These are phyloP conservation scores for Ogataea zsoltii DNA, from an alignment of 805 yeast species.

Conservation along the genomic window DNA sequence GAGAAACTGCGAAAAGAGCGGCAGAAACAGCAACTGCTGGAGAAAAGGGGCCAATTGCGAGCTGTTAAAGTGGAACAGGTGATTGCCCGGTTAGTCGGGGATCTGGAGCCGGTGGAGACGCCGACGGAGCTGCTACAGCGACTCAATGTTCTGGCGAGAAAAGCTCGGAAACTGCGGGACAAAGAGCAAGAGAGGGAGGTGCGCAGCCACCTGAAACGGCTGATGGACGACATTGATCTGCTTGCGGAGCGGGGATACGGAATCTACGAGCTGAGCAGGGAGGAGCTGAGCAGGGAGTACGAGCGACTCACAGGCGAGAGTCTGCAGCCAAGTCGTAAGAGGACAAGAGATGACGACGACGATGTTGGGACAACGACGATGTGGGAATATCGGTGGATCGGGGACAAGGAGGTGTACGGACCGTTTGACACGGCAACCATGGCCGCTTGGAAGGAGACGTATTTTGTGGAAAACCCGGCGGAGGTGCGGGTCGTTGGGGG, in stretches of 20 bases:
- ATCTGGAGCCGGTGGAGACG: constrained; percentile 59
- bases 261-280: constrained; percentile 55
- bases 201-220: constrained; percentile 32
- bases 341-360: constrained; percentile 24
- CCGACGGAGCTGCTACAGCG: constrained; percentile 56
- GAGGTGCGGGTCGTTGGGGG: constrained; percentile 38
- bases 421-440: constrained; percentile 54
- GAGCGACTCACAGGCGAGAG: constrained; percentile 43
- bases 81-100: constrained; percentile 38
- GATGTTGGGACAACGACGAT: neutral
- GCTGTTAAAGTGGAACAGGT: constrained; percentile 21
- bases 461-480: constrained; percentile 46
- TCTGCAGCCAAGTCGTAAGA: constrained; percentile 4
- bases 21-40: constrained; percentile 17
- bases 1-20: constrained; percentile 26
- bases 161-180: constrained; percentile 17
- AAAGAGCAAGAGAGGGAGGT: constrained; percentile 14
- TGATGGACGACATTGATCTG: constrained; percentile 52
- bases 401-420: constrained; percentile 43
- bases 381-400: constrained; percentile 20
- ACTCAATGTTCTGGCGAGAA: constrained; percentile 31
- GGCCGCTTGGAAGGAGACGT: constrained; percentile 51
- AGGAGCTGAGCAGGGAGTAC: constrained; percentile 51
- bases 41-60: constrained; percentile 17
- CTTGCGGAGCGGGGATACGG: constrained; percentile 46